Conservation (phyloP, 2,329 filamentous ascomycete species). For the Ophiostoma himal-ulmi region DNA sequence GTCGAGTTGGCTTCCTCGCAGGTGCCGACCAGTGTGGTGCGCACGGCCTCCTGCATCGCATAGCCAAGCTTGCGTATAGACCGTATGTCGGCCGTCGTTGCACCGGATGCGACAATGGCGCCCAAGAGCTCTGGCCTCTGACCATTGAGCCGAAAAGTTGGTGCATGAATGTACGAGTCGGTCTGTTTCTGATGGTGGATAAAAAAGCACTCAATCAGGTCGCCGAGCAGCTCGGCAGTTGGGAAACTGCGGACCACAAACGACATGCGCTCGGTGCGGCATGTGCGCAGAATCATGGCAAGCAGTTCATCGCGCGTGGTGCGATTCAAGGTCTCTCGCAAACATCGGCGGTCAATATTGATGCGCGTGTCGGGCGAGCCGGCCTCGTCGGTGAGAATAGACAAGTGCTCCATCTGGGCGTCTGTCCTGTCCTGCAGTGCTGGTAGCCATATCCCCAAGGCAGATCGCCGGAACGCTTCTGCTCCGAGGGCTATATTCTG, state of each 20-base stretch:
- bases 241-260: constrained; percentile 57
- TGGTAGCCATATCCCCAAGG: constrained; percentile 50
- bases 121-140: constrained; percentile 56
- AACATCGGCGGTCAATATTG: constrained; percentile 31
- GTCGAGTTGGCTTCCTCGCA: constrained; percentile 47
- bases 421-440: constrained; percentile 41
- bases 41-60: constrained; percentile 48
- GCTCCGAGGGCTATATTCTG: constrained; percentile 31
- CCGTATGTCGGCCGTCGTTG: constrained; percentile 48
- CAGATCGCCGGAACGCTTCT: constrained; percentile 44
- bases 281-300: constrained; percentile 57
- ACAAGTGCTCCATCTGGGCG: constrained; percentile 42
- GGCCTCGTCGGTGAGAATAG: constrained; percentile 38
- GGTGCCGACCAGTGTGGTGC: constrained; percentile 33
- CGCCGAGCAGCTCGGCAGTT: constrained; percentile 54
- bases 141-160: constrained; percentile 51
- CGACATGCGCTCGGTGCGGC: constrained; percentile 43
- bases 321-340: constrained; percentile 41
- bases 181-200: constrained; percentile 51
- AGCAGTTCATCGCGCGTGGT: constrained; percentile 56
- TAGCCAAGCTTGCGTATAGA: constrained; percentile 55
- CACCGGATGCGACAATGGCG: constrained; percentile 55
- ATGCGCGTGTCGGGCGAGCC: constrained; percentile 35
- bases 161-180: constrained; percentile 56
- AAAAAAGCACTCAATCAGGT: constrained; percentile 55